A percentile compares a stretch with the other conserved stretches of the same genome.
Evolutionary conservation across 495 filamentous ascomycete species (phyloP).

Genomic region (Hypoxylon fuscum): DNA sequence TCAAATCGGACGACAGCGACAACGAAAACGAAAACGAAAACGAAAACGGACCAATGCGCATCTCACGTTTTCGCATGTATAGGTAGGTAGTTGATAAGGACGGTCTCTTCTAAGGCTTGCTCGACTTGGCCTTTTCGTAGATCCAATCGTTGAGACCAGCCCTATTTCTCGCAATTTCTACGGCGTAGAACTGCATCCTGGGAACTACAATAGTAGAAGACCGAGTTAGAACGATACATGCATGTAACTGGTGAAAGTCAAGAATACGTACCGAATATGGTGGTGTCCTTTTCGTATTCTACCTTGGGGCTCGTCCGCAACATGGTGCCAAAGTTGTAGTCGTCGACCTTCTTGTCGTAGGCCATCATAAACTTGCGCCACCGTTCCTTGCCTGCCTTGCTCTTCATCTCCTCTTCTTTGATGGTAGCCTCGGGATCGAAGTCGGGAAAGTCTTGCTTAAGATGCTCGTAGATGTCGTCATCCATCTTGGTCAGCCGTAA

Average conservation of each 20-base stretch:
- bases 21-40: no score
- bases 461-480: constrained; percentile 90
- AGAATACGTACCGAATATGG: constrained; percentile 79
- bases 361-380: constrained; percentile 95
- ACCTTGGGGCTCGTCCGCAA: constrained; percentile 76
- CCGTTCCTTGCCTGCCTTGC: constrained; percentile 91
- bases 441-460: constrained; percentile 87
- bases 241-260: no score
- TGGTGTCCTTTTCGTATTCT: constrained; percentile 89
- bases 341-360: constrained; percentile 91
- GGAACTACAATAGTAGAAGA: constrained; percentile 59
- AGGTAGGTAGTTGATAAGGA: neutral
- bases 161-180: constrained; percentile 93
- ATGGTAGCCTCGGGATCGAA: constrained; percentile 83
- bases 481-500: constrained; percentile 92
- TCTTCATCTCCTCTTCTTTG: constrained; percentile 96
- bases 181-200: constrained; percentile 98
- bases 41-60: no score
- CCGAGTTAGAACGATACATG: no score
- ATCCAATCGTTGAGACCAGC: constrained; percentile 96
- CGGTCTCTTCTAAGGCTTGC: constrained; percentile 26
- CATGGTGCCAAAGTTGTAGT: constrained; percentile 98
- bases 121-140: constrained; percentile 72
- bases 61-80: neutral
- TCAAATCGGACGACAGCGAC: no score